These are phyloP conservation scores for Aspergillus brasiliensis DNA, from an alignment of 2,329 filamentous ascomycete genomes.

Conservation along the genomic window DNA sequence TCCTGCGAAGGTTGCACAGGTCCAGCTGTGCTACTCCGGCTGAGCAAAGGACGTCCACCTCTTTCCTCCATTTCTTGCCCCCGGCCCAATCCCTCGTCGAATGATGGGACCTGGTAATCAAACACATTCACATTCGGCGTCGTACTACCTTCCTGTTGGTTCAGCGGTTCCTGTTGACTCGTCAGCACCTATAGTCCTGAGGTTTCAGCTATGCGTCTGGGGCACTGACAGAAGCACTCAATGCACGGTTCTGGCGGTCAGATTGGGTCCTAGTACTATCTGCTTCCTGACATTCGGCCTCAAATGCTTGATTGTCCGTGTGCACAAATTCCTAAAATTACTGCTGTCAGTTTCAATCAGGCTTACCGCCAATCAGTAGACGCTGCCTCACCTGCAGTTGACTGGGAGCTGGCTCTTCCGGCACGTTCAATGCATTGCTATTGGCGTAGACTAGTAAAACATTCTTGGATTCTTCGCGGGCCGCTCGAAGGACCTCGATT, in stretches of 20 bases:
- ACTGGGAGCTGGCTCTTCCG: slow-evolving; percentile 33
- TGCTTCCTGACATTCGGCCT: slow-evolving; percentile 35
- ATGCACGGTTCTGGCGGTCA: slow-evolving; percentile 4
- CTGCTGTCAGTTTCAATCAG: slow-evolving; percentile 14
- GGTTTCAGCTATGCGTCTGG: neutral
- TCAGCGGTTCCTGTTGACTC: slow-evolving; percentile 9
- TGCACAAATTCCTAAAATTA: slow-evolving; percentile 49
- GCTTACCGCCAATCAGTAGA: neutral
- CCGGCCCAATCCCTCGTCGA: slow-evolving; percentile 33
- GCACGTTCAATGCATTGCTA: slow-evolving; percentile 46
- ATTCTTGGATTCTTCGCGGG: slow-evolving; percentile 53
- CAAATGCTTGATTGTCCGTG: slow-evolving; percentile 50
- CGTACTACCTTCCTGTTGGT: neutral
- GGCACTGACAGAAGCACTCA: neutral
- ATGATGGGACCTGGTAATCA: slow-evolving; percentile 42
- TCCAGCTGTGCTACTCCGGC: slow-evolving; percentile 18
- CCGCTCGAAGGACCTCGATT: slow-evolving; percentile 57
- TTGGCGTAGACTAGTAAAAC: slow-evolving; percentile 64
- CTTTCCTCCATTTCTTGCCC: slow-evolving; percentile 46
- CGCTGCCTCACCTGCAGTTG: slow-evolving; percentile 40
- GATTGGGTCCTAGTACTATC: slow-evolving; percentile 15
- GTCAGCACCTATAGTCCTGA: neutral
- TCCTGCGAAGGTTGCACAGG: slow-evolving; percentile 13
- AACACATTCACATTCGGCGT: slow-evolving; percentile 37
- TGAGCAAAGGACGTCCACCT: slow-evolving; percentile 26